Evolutionary conservation across 2,329 filamentous ascomycete genomes (phyloP).

Genomic region (Ilyonectria mors-panacis): DNA sequence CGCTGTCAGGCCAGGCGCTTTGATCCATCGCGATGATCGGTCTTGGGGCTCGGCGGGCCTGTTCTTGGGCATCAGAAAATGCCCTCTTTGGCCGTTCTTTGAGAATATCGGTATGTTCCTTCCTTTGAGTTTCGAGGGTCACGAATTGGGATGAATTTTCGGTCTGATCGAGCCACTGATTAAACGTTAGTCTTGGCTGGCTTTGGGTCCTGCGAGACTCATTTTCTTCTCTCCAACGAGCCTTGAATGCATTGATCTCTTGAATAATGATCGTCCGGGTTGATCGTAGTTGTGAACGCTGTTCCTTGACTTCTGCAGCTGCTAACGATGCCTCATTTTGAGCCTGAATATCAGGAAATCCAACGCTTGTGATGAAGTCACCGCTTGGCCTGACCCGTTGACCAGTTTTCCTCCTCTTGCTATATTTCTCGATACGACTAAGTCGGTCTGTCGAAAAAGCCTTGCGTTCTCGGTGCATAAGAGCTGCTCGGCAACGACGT

Average conservation of each 20-base stretch:
- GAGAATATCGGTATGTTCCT: neutral
- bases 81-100: neutral
- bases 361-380: too few species aligned
- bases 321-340: too few species aligned
- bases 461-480: too few species aligned
- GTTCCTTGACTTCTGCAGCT: too few species aligned
- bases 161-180: conserved; percentile 3
- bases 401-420: too few species aligned
- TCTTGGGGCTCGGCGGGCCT: neutral
- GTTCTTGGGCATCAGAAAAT: conserved; percentile 1
- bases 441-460: too few species aligned
- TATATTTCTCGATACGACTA: too few species aligned
- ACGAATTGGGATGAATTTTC: neutral
- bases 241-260: neutral
- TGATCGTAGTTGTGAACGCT: too few species aligned
- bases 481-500: too few species aligned
- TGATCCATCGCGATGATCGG: conserved; percentile 1
- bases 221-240: conserved; percentile 5
- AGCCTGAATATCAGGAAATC: neutral
- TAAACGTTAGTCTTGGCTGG: conserved; percentile 10
- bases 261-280: too few species aligned
- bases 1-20: neutral
- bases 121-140: neutral
- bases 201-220: neutral
- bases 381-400: too few species aligned